These are phyloP conservation scores for Gonapodya prolifera DNA, from an alignment of 192 early-diverging fungal species.

Conservation along the genomic window DNA sequence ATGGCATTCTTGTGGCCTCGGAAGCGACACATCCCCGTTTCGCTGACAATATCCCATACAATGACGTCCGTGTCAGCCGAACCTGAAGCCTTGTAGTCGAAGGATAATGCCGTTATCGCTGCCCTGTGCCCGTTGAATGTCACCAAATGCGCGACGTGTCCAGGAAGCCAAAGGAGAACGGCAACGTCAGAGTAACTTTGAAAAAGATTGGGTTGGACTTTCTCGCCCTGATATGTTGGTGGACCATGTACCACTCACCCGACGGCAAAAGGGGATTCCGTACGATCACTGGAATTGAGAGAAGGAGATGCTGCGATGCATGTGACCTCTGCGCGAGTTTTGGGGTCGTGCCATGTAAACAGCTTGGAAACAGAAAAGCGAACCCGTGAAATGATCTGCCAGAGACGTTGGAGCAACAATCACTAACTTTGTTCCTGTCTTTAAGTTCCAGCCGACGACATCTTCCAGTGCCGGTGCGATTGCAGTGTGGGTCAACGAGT, in stretches of 20 bases:
- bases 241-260: conserved; percentile 50
- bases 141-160: conserved; percentile 27
- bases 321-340: conserved; percentile 77
- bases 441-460: conserved; percentile 72
- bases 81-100: conserved; percentile 73
- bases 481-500: too few relatives aligned
- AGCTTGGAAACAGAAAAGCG: conserved; percentile 18
- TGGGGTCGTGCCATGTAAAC: conserved; percentile 63
- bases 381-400: too few relatives aligned
- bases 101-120: conserved; percentile 70
- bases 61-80: conserved; percentile 88
- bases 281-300: conserved; percentile 26
- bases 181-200: conserved; percentile 83
- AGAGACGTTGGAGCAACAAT: neutral
- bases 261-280: conserved; percentile 66
- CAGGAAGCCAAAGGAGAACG: conserved; percentile 75
- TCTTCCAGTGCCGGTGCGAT: conserved; percentile 74
- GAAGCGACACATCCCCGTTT: conserved; percentile 74
- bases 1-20: conserved; percentile 94
- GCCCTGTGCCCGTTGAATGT: conserved; percentile 87
- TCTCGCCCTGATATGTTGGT: too few relatives aligned
- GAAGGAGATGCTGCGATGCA: conserved; percentile 32
- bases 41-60: conserved; percentile 88
- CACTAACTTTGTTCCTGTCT: conserved; percentile 54
- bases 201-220: too few relatives aligned